Base-by-base conservation (phyloP, 1,284 basidiomycete species). In the Microbotryum saponariae region DNA sequence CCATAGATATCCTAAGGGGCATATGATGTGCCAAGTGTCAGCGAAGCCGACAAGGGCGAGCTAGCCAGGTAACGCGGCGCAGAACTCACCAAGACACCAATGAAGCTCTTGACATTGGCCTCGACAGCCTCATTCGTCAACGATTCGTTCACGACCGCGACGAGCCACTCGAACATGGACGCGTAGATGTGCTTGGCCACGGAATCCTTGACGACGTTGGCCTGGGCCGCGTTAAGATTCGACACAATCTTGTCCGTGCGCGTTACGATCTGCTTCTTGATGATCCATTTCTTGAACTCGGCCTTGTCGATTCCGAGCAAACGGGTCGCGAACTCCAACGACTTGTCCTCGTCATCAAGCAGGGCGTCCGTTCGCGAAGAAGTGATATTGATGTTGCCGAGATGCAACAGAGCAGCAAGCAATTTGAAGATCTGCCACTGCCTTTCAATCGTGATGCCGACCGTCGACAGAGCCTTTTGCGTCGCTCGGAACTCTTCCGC, bases 181-280 rank as follows among this genome's bases (percentile, higher is more conserved):
- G 93, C 93, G 78, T 99, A 99, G 55, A 99, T 88, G 75, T 97
- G 98, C 77, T 98, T 99, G 48, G 94, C 89, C 37, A 98, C 93
- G 70, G 90, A 92, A 75, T 98, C 96, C 63, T 92, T 81, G 47
- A 98, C 96, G 53, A 92, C 91, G n/a, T 85, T 88, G 10, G 96
- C 94, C 76, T 97, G 92, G 1, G 88, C 82, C 21, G 85, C 86
- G 74, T 85, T 91, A 62, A 98, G 79, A 58, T 84, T 79, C 2
- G 91, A 91, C 37, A 96, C 83, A 62, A 99, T 97, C 81, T 94
- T 97, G 78, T 99, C 96, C 29, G 85, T 87, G 49, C 96, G 84
- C 5, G 94, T 96, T 37, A 85, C 84, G 61, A 99, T 88, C 78
- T 98, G 94, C 77, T 93, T 97, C 81, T 98, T 98, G 77, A 97